Evolutionary conservation across 1,284 basidiomycete genomes (phyloP).

Genomic region (Stereum hirsutum): DNA sequence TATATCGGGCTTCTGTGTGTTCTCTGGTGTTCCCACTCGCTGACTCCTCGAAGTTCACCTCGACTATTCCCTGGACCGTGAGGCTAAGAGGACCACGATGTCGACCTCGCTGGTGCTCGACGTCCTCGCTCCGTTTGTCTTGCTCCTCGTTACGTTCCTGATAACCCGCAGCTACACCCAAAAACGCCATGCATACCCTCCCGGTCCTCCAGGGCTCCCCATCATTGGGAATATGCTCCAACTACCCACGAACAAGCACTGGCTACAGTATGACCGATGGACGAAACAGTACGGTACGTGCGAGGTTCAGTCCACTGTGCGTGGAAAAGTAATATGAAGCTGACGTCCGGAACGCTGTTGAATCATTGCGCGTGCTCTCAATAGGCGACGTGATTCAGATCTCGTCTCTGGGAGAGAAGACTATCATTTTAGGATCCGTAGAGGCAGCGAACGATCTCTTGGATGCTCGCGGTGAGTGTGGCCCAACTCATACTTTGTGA

Average conservation of each 20-base stretch:
- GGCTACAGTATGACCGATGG: conserved; percentile 25
- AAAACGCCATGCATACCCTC: conserved; percentile 8
- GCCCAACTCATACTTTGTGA: not conserved
- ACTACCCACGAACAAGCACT: conserved; percentile 20
- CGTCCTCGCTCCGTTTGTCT: no score
- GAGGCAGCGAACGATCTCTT: conserved; percentile 22
- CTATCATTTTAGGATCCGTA: conserved; percentile 21
- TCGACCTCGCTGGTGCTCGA: no score
- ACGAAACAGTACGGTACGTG: conserved; percentile 19
- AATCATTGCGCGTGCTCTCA: no score
- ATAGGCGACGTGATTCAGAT: conserved; percentile 21
- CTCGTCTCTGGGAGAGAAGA: conserved; percentile 20
- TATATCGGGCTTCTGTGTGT: no score
- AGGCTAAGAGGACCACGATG: no score
- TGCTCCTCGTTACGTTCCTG: no score
- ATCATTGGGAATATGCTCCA: conserved; percentile 22
- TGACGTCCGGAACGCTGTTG: no score
- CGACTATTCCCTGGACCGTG: no score
- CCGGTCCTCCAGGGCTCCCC: conserved; percentile 18
- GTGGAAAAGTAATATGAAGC: no score
- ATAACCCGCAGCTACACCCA: not conserved
- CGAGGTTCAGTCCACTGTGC: not conserved
- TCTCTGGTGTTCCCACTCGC: no score
- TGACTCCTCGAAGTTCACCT: no score
- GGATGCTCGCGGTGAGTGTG: conserved; percentile 17